Evolutionary conservation across 306 rosid genomes (phyloP), one percentile per base, ranked within the genome.

Genomic region (Cicer arietinum): DNA sequence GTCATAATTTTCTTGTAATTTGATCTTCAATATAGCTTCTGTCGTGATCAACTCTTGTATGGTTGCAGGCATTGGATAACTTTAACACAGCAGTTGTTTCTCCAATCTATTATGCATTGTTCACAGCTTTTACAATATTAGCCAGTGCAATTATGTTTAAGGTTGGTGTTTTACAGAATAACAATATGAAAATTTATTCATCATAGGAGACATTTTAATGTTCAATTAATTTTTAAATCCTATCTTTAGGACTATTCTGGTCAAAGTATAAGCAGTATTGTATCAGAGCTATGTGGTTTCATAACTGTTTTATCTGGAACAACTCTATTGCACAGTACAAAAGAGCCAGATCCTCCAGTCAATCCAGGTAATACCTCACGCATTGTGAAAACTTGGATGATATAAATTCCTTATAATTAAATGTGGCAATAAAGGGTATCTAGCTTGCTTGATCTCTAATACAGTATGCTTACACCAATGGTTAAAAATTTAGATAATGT

Each of bases 91-190:
- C 98, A 25, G 80, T 91, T 73, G 96, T 94, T 80, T 91, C 97
- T 42, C 96, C 97, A 2, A 91, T 91, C 56, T 87, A 94, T 87
- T 91, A 89, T 75, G 96, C 97, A 77, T 74, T 94, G 90, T 94
- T 91, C 89, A 94, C 96, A 53, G 61, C 93, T 54, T 88, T 90
- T 83, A 94, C 97, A 71, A 91, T 94, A 76, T 83, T 91, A 18
- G 98, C 97, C 73, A 90, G 96, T 57, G 89, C 85, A 59, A 91
- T 94, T 73, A 94, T 94, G 98, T 94, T 91, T 45, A 94, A 91
- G 98, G 97, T 85, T 69, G 60, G 79, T 90, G 80, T 60, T 75
- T 76, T 66, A 69, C 54, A 35, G 77, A 57, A 77, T 30, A 69
- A 53, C 45, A 63, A 48, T 64, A 20, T 62, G 74, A 71, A 82